Evolutionary conservation across 371 early-diverging fungal species (phyloP).

Genomic region (Haplosporangium sp.): DNA sequence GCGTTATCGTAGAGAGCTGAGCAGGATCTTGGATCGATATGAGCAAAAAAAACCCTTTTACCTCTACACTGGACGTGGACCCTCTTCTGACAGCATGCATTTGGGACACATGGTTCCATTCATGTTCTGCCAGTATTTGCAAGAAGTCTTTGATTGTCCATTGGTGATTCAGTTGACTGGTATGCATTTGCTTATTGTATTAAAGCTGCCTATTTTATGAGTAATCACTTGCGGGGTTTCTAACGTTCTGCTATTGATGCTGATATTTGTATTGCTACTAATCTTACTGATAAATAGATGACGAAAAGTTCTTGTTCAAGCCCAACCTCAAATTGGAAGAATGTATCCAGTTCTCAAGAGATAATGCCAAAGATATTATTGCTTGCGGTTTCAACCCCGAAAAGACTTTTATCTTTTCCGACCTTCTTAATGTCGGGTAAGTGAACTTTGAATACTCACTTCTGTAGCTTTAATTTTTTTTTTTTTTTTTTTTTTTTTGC

Average conservation of each 20-base stretch:
- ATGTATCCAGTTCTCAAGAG: slow-evolving; percentile 79
- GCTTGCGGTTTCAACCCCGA: slow-evolving; percentile 98
- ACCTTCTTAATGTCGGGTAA: slow-evolving; percentile 93
- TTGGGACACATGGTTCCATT: slow-evolving; percentile 99
- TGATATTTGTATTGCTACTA: neutral
- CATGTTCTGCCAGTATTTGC: slow-evolving; percentile 98
- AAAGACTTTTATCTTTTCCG: slow-evolving; percentile 99
- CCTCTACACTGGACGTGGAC: slow-evolving; percentile 99
- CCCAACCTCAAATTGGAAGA: slow-evolving; percentile 91
- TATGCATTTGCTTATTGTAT: slow-evolving; percentile 14
- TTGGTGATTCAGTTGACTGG: slow-evolving; percentile 98
- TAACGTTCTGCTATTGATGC: neutral
- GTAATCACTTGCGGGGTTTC: too few relatives aligned
- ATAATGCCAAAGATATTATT: slow-evolving; percentile 98
- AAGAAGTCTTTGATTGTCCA: slow-evolving; percentile 97
- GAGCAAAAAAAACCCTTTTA: slow-evolving; percentile 98
- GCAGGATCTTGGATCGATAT: slow-evolving; percentile 86
- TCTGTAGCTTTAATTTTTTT: too few relatives aligned
- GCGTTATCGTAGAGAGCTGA: slow-evolving; percentile 84
- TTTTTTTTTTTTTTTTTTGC: too few relatives aligned
- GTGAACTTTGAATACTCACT: neutral
- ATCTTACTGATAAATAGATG: slow-evolving; percentile 70
- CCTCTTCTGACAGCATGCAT: slow-evolving; percentile 97
- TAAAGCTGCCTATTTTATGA: neutral
- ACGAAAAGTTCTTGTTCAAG: slow-evolving; percentile 99